Evolutionary conservation across 2,329 filamentous ascomycete species (phyloP), one percentile per base, ranked within the genome.

Genomic region (Elsinoe ampelina): DNA sequence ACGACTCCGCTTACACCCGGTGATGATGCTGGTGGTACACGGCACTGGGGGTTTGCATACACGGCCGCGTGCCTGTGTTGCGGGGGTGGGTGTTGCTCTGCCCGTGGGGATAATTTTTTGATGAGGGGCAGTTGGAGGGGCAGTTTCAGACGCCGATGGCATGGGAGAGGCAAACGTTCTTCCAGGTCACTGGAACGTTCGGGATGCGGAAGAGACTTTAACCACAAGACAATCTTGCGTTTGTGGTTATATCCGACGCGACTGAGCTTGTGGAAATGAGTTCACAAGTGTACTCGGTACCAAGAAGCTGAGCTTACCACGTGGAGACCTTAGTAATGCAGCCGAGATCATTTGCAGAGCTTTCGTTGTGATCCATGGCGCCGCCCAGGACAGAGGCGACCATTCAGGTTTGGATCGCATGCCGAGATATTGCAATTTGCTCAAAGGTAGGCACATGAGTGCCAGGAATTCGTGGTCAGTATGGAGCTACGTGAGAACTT

Each of bases 31-130:
- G 11, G 45, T 34, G 13, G 32, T 50, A 17, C 34, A 26, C 48
- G 34, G 34, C 34, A 52, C 34, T 52, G 34, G 10, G 2, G 8
- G 5, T 20, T 35, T 34, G 48, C 32, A 22, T 35, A 52, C 48
- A 36, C 34, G 19, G 32, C 15, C 32, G 32, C 17, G 48, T 22
- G 32, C 8, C 13, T 26, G 48, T 35, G 12, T 39, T 39, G 48
- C 34, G 48, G 48, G 34, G 48, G 39, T 38, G 34, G 48, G 39
- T 38, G 48, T 10, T 50, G 45, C 19, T 13, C 26, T 50, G 45
- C 45, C 45, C 45, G 15, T 50, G 45, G 45, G 45, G 45, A 50
- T 50, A 50, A 34, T 35, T 50, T 50, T 50, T 50, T 19, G 26
- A 17, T 34, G 48, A 52, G 32, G 34, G 32, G 32, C 32, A 20